These are phyloP conservation scores for Abelmoschus esculentus DNA, from an alignment of 345 rosid species.

Conservation along the genomic window DNA sequence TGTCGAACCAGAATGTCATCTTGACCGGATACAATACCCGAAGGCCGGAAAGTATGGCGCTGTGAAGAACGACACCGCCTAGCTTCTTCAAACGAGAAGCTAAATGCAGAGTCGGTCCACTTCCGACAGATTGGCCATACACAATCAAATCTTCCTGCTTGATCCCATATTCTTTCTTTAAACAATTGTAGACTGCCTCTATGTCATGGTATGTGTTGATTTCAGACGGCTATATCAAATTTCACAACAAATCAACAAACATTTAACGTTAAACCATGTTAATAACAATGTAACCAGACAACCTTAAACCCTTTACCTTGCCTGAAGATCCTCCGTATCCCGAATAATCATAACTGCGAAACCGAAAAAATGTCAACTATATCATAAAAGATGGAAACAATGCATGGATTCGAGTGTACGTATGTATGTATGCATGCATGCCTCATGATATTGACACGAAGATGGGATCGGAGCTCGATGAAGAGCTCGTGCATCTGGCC, in stretches of 20 bases:
- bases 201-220: slow-evolving; percentile 90
- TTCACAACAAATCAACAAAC: not conserved
- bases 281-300: too few species aligned
- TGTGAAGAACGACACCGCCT: slow-evolving; percentile 89
- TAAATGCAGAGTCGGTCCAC: slow-evolving; percentile 89
- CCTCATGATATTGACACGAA: slow-evolving; percentile 90
- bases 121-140: slow-evolving; percentile 97
- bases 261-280: not conserved
- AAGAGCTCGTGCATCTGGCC: slow-evolving; percentile 97
- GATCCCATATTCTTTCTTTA: slow-evolving; percentile 62
- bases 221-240: slow-evolving; percentile 59
- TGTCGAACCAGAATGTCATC: slow-evolving; percentile 93
- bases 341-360: slow-evolving; percentile 88
- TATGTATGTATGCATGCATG: too few species aligned
- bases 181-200: slow-evolving; percentile 78
- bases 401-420: too few species aligned
- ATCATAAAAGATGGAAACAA: too few species aligned
- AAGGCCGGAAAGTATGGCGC: slow-evolving; percentile 94
- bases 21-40: slow-evolving; percentile 91
- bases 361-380: not conserved
- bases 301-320: slow-evolving; percentile 44
- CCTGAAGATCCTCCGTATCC: slow-evolving; percentile 98
- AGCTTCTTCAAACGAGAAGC: slow-evolving; percentile 60
- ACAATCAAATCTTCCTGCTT: slow-evolving; percentile 79
- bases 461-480: slow-evolving; percentile 91